These are phyloP conservation scores for Arthrobotrys musiformis DNA, from an alignment of 2,329 filamentous ascomycete genomes.

Conservation along the genomic window DNA sequence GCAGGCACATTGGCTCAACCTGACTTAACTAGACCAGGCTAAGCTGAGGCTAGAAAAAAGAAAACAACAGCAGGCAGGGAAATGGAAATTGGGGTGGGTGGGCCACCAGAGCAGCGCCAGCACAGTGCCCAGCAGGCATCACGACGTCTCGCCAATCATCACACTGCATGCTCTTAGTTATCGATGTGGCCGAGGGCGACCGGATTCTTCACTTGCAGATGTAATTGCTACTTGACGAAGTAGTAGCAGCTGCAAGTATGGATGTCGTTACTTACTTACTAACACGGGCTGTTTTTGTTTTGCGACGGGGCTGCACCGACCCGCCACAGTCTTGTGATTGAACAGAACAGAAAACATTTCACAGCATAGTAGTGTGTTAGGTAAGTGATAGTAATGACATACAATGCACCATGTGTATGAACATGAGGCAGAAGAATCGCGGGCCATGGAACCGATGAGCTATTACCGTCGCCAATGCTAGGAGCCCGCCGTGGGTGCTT, in stretches of 20 bases:
- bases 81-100: slow-evolving; percentile 49
- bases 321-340: slow-evolving; percentile 1
- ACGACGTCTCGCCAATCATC: slow-evolving; percentile 22
- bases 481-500: background rate
- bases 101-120: slow-evolving; percentile 30
- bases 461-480: background rate
- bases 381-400: too few species aligned
- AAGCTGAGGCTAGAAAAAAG: slow-evolving; percentile 10
- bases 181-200: slow-evolving; percentile 24
- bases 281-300: background rate
- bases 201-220: slow-evolving; percentile 21
- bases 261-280: too few species aligned
- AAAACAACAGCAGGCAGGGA: background rate
- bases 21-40: background rate
- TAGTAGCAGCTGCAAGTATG: too few species aligned
- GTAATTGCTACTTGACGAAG: too few species aligned
- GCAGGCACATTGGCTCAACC: slow-evolving; percentile 12
- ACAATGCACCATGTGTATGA: too few species aligned
- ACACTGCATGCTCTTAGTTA: slow-evolving; percentile 3
- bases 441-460: background rate
- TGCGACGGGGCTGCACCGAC: background rate
- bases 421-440: background rate
- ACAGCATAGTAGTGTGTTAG: too few species aligned
- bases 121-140: slow-evolving; percentile 25
- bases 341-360: too few species aligned